Conservation (phyloP, 2,329 filamentous ascomycete species). For the Apiospora saccharicola region DNA sequence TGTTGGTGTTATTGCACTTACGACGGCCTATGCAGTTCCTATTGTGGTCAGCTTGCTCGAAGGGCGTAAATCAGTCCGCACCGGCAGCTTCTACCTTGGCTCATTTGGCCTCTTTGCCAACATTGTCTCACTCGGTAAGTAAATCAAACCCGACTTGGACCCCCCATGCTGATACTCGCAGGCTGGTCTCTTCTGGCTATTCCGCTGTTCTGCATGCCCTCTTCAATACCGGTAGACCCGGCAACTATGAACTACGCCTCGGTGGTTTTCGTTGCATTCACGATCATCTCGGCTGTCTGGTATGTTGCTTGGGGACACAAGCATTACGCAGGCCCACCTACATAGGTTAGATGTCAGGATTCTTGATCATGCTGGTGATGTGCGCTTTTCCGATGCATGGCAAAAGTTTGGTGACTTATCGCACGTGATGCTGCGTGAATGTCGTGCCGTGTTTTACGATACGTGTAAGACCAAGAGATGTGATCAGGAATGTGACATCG, state of each 20-base stretch:
- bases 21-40: slow-evolving; percentile 71
- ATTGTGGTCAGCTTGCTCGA: slow-evolving; percentile 69
- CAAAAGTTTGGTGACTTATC: slow-evolving; percentile 13
- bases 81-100: slow-evolving; percentile 68
- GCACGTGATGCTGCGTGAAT: slow-evolving; percentile 11
- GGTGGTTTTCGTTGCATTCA: slow-evolving; percentile 75
- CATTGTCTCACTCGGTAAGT: slow-evolving; percentile 68
- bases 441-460: background rate
- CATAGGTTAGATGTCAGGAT: slow-evolving; percentile 16
- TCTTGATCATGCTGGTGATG: slow-evolving; percentile 18
- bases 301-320: slow-evolving; percentile 75
- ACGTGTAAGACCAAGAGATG: background rate
- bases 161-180: slow-evolving; percentile 45
- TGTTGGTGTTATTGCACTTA: slow-evolving; percentile 74
- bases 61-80: slow-evolving; percentile 65
- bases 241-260: slow-evolving; percentile 76
- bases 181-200: slow-evolving; percentile 74
- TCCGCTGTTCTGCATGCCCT: slow-evolving; percentile 78
- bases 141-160: slow-evolving; percentile 17
- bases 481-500: slow-evolving; percentile 6
- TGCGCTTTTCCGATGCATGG: slow-evolving; percentile 14
- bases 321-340: slow-evolving; percentile 64
- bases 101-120: slow-evolving; percentile 68
- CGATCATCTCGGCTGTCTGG: slow-evolving; percentile 67
- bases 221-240: slow-evolving; percentile 61